Base-by-base conservation (phyloP, 2,329 filamentous ascomycete species). In the Microdochium nivale region DNA sequence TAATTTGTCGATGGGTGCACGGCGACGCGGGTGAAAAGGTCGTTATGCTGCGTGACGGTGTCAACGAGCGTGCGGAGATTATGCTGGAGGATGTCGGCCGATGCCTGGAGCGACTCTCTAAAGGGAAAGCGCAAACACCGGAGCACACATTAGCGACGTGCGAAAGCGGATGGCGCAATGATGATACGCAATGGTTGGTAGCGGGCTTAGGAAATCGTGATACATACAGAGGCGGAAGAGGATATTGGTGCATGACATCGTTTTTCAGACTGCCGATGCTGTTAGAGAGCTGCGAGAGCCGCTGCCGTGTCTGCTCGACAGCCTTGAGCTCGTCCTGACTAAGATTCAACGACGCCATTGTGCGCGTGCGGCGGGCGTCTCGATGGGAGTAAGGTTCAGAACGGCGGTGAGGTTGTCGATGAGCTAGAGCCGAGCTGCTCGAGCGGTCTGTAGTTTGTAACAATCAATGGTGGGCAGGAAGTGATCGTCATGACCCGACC, bases 1-100 rank as follows among this genome's bases (percentile, higher is more conserved):
- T 81, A 94, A 65, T 84, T 83, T 2, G 88, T 87, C 13, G 84
- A 82, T 0, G 90, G 90, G 63, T 88, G 89, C 23, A 88, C 80
- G 56, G 87, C 85, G 49, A 89, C 77, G 51, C 82, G 81, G 52
- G 77, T 77, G 55, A 95, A 82, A 47, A 90, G 77, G 43, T 84
- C 78, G 40, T 79, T 72, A 61, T 91, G 80, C 51, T 84, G 78
- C 56, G 75, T 75, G 47, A 89, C 74, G 59, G 83, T 78, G 37
- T 83, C 76, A 53, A 84, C 80, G 54, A 92, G 76, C 24, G 80
- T 81, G 55, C 78, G 72, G 37, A 94, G 78, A 65, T 88, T 88
- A 57, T 79, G 79, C 57, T 85, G 83, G 50, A 90, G 79, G 64
- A 90, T 88, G 56, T 79, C 77, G 44, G 84, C 78, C 48, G 84